These are phyloP conservation scores for Mikania micrantha DNA, from an alignment of 129 eudicot species.

Conservation along the genomic window DNA sequence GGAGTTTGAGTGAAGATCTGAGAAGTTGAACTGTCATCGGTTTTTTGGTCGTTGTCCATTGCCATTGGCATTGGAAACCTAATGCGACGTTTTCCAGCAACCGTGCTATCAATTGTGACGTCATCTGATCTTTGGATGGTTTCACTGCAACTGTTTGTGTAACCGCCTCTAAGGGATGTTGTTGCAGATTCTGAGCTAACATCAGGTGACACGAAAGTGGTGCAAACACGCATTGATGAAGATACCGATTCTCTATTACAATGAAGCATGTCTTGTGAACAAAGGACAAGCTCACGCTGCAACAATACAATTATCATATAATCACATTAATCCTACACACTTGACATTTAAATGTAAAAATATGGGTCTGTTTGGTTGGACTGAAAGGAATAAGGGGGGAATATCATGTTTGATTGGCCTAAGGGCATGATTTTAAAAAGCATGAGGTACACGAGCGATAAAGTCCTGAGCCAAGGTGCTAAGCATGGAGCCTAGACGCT, in stretches of 20 bases:
- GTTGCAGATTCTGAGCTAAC: constrained; percentile 96
- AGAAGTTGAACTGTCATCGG: constrained; percentile 89
- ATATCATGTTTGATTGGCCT: not conserved
- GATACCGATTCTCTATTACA: constrained; percentile 51
- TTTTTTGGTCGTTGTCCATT: constrained; percentile 71
- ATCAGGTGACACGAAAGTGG: constrained; percentile 55
- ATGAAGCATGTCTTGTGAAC: constrained; percentile 68
- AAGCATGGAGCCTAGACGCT: too few species aligned
- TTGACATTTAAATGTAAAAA: not conserved
- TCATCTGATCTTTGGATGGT: constrained; percentile 87
- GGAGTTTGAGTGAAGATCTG: constrained; percentile 48
- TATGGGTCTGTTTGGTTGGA: not conserved
- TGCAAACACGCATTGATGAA: constrained; percentile 45
- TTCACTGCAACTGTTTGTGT: constrained; percentile 68
- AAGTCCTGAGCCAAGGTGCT: too few species aligned
- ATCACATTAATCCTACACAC: not conserved
- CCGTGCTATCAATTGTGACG: constrained; percentile 73
- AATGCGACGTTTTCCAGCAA: constrained; percentile 62
- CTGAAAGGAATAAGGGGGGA: not conserved
- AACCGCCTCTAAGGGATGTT: constrained; percentile 69
- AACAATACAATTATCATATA: not conserved
- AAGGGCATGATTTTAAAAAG: too few species aligned
- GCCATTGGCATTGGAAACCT: constrained; percentile 48
- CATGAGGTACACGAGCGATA: too few species aligned
- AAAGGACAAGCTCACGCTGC: constrained; percentile 91